Conservation (phyloP, 345 rosid genomes). For the Salix dunnii region DNA sequence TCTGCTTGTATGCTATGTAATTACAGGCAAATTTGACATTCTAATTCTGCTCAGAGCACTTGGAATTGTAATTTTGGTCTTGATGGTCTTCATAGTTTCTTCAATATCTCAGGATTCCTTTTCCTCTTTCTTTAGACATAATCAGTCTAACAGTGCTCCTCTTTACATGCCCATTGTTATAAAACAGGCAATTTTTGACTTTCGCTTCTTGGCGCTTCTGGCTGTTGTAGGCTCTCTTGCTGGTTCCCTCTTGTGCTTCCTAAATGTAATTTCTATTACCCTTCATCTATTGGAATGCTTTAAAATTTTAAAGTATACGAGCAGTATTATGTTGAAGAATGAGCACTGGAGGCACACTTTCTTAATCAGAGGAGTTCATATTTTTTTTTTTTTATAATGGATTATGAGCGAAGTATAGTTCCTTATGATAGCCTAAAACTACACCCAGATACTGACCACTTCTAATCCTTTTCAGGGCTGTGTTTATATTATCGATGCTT, state of each 20-base stretch:
- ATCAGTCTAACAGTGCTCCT: not conserved
- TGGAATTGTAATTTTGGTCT: not conserved
- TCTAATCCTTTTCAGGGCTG: constrained; percentile 50
- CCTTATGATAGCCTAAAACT: not conserved
- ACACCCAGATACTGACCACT: not conserved
- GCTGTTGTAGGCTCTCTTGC: constrained; percentile 86
- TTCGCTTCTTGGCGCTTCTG: constrained; percentile 80
- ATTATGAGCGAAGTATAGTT: not conserved
- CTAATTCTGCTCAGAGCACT: not conserved
- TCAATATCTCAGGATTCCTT: not conserved
- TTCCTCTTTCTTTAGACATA: not conserved
- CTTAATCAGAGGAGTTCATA: not conserved
- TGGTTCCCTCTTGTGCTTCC: constrained; percentile 82
- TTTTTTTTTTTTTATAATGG: not conserved
- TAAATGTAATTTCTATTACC: constrained; percentile 53
- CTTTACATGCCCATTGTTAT: not conserved
- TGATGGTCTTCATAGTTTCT: not conserved
- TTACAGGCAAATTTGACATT: not conserved
- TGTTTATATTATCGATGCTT: constrained; percentile 70
- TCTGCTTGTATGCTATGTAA: not conserved
- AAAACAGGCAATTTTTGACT: constrained; percentile 73
- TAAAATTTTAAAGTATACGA: not conserved
- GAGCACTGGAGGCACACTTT: not conserved
- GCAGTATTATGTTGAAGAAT: no score
- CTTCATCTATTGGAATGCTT: not conserved